Percentiles rank a stretch among this genome's conserved stretches.
These are phyloP conservation scores for Hymenotorrendiella dingleyae DNA, from an alignment of 2,329 filamentous ascomycete genomes.

Conservation along the genomic window DNA sequence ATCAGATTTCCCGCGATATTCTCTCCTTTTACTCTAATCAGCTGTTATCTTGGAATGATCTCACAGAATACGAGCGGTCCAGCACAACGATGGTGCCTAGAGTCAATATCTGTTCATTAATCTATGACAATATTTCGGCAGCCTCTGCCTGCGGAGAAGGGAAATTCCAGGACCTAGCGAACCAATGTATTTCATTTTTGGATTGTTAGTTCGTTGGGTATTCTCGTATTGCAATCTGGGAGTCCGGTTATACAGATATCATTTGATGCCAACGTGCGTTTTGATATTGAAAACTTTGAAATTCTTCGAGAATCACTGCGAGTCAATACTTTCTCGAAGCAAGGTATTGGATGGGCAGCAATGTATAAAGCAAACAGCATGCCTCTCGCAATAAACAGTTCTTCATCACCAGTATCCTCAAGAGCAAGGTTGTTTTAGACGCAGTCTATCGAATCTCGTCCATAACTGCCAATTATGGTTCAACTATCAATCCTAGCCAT, in stretches of 20 bases:
- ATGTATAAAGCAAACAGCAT: neutral
- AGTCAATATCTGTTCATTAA: neutral
- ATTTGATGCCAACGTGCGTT: neutral
- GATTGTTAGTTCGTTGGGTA: neutral
- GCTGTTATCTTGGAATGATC: neutral
- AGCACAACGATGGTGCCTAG: neutral
- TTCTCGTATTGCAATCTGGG: constrained; percentile 1
- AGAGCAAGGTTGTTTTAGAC: too few relatives aligned
- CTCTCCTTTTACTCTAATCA: neutral
- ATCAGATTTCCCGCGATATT: too few relatives aligned
- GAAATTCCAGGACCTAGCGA: neutral
- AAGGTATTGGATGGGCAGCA: neutral
- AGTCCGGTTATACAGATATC: neutral
- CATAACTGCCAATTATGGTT: too few relatives aligned
- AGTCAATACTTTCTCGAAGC: neutral
- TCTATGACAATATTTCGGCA: neutral
- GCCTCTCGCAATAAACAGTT: neutral
- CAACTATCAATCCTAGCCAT: neutral
- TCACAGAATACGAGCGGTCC: neutral
- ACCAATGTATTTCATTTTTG: neutral
- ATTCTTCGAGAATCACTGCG: neutral
- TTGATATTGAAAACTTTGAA: neutral
- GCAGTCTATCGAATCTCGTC: too few relatives aligned
- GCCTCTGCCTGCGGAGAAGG: neutral
- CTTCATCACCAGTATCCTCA: neutral